Evolutionary conservation across 2,329 filamentous ascomycete genomes (phyloP).

Genomic region (Rhinocladiella similis): DNA sequence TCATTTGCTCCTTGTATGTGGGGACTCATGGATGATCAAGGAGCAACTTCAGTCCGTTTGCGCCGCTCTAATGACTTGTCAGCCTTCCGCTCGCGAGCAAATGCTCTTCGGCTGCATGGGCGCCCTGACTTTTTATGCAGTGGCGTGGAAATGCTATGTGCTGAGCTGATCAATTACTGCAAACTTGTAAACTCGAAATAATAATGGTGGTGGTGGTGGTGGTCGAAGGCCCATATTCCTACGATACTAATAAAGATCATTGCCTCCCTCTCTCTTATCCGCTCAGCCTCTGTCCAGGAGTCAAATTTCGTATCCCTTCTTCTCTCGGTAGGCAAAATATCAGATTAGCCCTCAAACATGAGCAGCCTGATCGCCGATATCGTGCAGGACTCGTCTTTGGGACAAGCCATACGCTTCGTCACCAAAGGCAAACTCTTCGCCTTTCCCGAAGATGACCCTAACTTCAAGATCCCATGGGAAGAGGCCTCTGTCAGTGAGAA

Average conservation of each 20-base stretch:
- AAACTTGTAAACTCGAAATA: not conserved
- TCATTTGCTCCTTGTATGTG: not conserved
- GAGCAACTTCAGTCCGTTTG: no score
- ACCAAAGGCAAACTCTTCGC: constrained; percentile 44
- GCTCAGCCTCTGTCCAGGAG: not conserved
- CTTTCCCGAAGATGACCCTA: constrained; percentile 45
- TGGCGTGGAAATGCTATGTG: not conserved
- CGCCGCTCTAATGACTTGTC: no score
- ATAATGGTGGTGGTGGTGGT: no score
- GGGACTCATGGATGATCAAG: no score
- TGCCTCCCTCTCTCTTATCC: no score
- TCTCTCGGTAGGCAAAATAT: no score
- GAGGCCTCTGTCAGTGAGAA: constrained; percentile 19
- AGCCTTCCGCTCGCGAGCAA: no score
- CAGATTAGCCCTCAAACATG: not conserved
- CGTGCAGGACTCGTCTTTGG: constrained; percentile 46
- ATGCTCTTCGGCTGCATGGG: no score
- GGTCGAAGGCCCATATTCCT: no score
- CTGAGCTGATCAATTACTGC: not conserved
- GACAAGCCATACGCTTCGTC: constrained; percentile 46
- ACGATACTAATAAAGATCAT: not conserved
- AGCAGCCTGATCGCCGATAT: constrained; percentile 9
- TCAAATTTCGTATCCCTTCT: not conserved
- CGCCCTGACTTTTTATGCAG: no score
- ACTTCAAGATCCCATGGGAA: constrained; percentile 35